phyloP scores from a whole-genome alignment of 768 basidiomycete species.

The Gymnopilus dilepis region DNA sequence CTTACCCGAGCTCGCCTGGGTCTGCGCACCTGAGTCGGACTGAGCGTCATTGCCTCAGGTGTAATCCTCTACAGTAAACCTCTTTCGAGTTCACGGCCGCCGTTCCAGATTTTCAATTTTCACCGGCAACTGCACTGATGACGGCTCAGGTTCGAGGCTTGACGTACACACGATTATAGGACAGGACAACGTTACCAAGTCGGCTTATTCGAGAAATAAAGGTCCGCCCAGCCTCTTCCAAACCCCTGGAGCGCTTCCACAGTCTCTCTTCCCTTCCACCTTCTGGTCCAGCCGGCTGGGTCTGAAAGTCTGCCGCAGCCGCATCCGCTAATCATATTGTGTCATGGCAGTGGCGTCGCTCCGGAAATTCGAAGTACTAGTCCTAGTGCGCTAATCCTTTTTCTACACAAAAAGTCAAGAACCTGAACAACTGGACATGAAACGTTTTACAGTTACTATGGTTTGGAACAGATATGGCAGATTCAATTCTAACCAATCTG shows the following conservation, averaged over 20 bases:
- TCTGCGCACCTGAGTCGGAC: neutral
- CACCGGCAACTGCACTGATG: neutral
- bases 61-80: neutral
- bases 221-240: neutral
- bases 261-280: neutral
- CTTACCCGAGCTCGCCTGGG: neutral
- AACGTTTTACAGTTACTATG: neutral
- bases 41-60: neutral
- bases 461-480: neutral
- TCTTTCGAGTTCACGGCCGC: neutral
- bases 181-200: neutral
- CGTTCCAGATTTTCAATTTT: neutral
- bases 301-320: neutral
- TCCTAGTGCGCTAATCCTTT: neutral
- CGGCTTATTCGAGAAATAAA: neutral
- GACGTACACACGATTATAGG: neutral
- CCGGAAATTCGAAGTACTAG: neutral
- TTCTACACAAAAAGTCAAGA: neutral
- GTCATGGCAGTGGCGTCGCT: conserved; percentile 1
- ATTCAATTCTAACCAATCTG: neutral
- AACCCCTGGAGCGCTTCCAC: neutral
- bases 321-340: neutral
- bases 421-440: neutral
- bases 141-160: neutral
- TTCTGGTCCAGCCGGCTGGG: neutral